Base-by-base conservation (phyloP, 352 stramenopile species). In the Albugo laibachii region DNA sequence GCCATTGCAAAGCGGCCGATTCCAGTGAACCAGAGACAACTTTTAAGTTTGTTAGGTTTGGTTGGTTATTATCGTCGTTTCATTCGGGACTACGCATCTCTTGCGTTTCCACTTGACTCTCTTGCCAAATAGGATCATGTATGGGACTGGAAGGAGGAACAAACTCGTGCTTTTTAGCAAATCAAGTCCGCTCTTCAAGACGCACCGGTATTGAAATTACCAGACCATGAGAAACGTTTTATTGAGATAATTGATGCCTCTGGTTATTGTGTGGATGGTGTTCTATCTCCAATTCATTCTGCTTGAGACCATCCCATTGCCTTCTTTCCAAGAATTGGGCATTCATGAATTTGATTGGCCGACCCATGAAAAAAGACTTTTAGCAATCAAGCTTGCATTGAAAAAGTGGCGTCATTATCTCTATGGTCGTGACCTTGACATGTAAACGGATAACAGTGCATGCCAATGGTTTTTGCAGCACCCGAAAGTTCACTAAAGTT, bases 201-300 rank as follows among this genome's bases (percentile, higher is more conserved):
- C 18, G 45, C 52, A 3, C 50, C 51, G 2, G 50, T 70, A 1
- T 50, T 70, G 3, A n/a, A 53, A 13, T 49, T 62, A 5, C 53
- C 57, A 5, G 53, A 61, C 16, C 51, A 57, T 27, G 41, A 43
- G 1, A 24, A 45, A 15, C 41, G 0, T n/a, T 11, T 66, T 14
- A 47, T 66, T 14, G 48, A 65, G 0, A 67, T 53, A 2, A 67
- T 49, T 0, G 63, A 73, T 20, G 54, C 57, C 1, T 63, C 49
- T 13, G 35, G 2, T 8, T 47, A 57, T 43, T 57, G 52, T 37
- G 27, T 53, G 8, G 44, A 45, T 41, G 52, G 18, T 14, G 19
- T 48, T 1, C 41, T 52, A 20, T 55, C 41, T 13, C 46, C 52
- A 15, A 8, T 48, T 13, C 46, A 54, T 39, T 39, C 48, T 18